Conservation (phyloP, 176 grass and related monocot genomes). For the Hyparrhenia diplandra region DNA sequence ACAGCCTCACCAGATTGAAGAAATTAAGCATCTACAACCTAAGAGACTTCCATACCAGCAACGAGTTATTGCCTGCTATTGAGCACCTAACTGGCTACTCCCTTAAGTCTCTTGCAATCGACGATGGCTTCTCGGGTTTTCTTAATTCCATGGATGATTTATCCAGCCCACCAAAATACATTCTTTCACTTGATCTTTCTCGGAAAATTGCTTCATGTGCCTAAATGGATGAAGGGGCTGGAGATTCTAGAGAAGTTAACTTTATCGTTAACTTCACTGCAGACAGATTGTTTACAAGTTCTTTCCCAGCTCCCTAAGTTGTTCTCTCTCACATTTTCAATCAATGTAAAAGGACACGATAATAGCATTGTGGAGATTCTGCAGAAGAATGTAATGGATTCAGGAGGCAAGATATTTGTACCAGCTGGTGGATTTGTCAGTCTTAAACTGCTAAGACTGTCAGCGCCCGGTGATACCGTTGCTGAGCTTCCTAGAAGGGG, state of each 20-base stretch:
- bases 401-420: background rate
- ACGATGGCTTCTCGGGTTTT: background rate
- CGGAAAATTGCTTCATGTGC: background rate
- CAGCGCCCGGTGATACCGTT: background rate
- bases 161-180: background rate
- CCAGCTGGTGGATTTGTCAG: background rate
- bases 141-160: background rate
- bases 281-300: too few species aligned
- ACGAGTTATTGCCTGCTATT: background rate
- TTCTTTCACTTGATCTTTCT: background rate
- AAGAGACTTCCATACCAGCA: background rate
- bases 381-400: too few species aligned
- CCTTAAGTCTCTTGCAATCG: background rate
- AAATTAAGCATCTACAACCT: slow-evolving; percentile 3
- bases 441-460: background rate
- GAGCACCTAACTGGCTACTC: background rate
- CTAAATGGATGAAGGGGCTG: background rate
- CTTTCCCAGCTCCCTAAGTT: too few species aligned
- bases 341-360: too few species aligned
- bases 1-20: background rate
- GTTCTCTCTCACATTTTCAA: too few species aligned
- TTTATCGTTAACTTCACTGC: background rate
- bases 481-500: background rate
- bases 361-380: too few species aligned
- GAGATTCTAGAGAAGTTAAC: background rate